phyloP scores from a whole-genome alignment of 352 stramenopile species.

The Pseudoperonospora humuli region DNA sequence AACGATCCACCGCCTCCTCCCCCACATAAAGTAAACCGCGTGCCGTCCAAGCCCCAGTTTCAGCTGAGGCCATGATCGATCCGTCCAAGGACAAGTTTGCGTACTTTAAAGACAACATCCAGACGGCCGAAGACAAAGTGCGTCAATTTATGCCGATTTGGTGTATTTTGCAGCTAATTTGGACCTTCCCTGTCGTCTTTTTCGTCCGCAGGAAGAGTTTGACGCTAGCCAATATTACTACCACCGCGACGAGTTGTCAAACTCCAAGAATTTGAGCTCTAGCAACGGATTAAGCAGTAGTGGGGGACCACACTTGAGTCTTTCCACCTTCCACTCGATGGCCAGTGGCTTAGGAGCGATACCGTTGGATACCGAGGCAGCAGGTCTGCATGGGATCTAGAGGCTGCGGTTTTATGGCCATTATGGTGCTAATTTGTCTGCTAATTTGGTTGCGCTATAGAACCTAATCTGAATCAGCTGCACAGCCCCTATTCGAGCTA shows the following conservation, averaged over 20 bases:
- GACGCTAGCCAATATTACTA: constrained; percentile 87
- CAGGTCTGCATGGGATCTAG: neutral
- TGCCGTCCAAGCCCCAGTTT: too few species aligned
- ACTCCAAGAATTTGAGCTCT: constrained; percentile 24
- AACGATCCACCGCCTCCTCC: too few species aligned
- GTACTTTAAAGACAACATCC: constrained; percentile 88
- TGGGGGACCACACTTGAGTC: constrained; percentile 24
- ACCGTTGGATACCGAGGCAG: constrained; percentile 22
- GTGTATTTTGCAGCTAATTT: neutral
- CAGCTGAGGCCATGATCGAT: constrained; percentile 62
- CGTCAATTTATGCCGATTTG: neutral
- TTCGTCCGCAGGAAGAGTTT: constrained; percentile 49
- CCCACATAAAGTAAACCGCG: too few species aligned
- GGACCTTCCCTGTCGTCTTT: neutral
- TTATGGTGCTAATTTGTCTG: neutral
- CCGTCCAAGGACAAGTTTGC: constrained; percentile 85
- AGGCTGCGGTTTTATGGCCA: neutral
- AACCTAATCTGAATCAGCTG: constrained; percentile 13
- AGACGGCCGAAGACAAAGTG: constrained; percentile 83
- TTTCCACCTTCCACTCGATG: constrained; percentile 54
- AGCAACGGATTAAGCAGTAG: constrained; percentile 19
- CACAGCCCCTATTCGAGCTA: constrained; percentile 37
- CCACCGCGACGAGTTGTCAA: constrained; percentile 64
- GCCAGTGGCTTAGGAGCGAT: constrained; percentile 18
- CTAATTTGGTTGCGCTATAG: neutral